These are phyloP conservation scores for Phaffia australis DNA, from an alignment of 768 basidiomycete species.

Conservation along the genomic window DNA sequence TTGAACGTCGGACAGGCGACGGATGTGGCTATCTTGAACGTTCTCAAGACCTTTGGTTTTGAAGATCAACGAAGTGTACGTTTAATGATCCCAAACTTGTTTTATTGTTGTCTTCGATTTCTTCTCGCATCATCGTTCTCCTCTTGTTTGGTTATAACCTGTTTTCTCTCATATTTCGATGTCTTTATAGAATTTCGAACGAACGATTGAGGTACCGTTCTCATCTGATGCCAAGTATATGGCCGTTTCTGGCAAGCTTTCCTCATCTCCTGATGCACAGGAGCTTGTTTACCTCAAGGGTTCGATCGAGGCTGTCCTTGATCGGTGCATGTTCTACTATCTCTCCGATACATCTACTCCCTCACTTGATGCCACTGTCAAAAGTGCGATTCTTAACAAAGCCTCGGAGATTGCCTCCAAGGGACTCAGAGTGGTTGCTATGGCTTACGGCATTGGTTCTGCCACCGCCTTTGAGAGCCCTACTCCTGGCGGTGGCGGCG, in stretches of 20 bases:
- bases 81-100: too few species aligned
- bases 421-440: conserved; percentile 75
- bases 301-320: conserved; percentile 74
- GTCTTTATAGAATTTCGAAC: conserved; percentile 34
- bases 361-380: conserved; percentile 56
- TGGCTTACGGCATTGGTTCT: conserved; percentile 63
- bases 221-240: conserved; percentile 88
- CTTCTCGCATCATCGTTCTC: neutral
- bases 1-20: conserved; percentile 76
- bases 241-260: conserved; percentile 70
- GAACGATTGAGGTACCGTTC: conserved; percentile 65
- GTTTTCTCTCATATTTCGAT: too few species aligned
- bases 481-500: conserved; percentile 34
- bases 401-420: conserved; percentile 61
- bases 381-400: conserved; percentile 55
- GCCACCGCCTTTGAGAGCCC: conserved; percentile 46
- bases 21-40: conserved; percentile 80
- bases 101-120: neutral
- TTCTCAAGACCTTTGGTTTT: conserved; percentile 55
- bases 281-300: conserved; percentile 88
- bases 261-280: conserved; percentile 36
- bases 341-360: conserved; percentile 79
- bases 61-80: conserved; percentile 50
- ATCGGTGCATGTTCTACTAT: conserved; percentile 76
- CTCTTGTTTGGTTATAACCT: neutral